A percentile compares a stretch with the other conserved stretches of the same genome.
Evolutionary conservation across 2,329 filamentous ascomycete genomes (phyloP).

Genomic region (Curvularia sp.): DNA sequence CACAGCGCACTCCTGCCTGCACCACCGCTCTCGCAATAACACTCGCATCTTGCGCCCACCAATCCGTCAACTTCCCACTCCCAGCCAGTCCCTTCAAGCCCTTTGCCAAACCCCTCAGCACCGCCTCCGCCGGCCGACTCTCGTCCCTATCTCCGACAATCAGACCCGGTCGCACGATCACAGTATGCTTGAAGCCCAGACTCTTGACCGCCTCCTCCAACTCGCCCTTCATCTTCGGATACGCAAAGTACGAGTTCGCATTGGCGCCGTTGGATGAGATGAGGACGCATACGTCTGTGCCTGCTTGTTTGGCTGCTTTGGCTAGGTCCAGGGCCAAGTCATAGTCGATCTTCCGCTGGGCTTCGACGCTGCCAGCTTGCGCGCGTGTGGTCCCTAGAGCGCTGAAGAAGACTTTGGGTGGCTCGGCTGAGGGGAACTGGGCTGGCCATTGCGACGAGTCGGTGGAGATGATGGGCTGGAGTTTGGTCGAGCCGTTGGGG

Average conservation of each 20-base stretch:
- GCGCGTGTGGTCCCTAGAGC: slow-evolving; percentile 80
- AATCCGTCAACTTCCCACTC: slow-evolving; percentile 62
- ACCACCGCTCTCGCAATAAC: slow-evolving; percentile 74
- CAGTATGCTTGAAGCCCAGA: slow-evolving; percentile 76
- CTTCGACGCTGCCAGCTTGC: slow-evolving; percentile 74
- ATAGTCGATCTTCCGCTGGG: slow-evolving; percentile 87
- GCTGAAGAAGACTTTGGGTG: slow-evolving; percentile 71
- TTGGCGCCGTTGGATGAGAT: slow-evolving; percentile 67
- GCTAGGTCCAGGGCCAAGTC: slow-evolving; percentile 84
- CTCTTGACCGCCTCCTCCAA: slow-evolving; percentile 78
- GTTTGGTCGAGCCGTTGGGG: slow-evolving; percentile 61
- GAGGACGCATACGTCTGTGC: slow-evolving; percentile 78
- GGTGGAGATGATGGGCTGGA: slow-evolving; percentile 69
- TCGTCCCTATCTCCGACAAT: slow-evolving; percentile 75
- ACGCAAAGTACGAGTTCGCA: slow-evolving; percentile 60
- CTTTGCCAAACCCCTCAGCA: slow-evolving; percentile 63
- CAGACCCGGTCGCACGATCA: slow-evolving; percentile 76
- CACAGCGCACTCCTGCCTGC: slow-evolving; percentile 60
- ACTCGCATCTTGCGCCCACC: slow-evolving; percentile 74
- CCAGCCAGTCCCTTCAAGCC: slow-evolving; percentile 36
- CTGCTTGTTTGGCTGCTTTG: slow-evolving; percentile 73
- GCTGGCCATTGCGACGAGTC: slow-evolving; percentile 73
- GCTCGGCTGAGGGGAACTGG: slow-evolving; percentile 62
- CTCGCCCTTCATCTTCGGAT: slow-evolving; percentile 80
- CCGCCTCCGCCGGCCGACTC: slow-evolving; percentile 64